A percentile compares a stretch with the other conserved stretches of the same genome.
These are phyloP conservation scores for Cutaneotrichosporon arboriforme DNA, from an alignment of 1,284 basidiomycete species.

Conservation along the genomic window DNA sequence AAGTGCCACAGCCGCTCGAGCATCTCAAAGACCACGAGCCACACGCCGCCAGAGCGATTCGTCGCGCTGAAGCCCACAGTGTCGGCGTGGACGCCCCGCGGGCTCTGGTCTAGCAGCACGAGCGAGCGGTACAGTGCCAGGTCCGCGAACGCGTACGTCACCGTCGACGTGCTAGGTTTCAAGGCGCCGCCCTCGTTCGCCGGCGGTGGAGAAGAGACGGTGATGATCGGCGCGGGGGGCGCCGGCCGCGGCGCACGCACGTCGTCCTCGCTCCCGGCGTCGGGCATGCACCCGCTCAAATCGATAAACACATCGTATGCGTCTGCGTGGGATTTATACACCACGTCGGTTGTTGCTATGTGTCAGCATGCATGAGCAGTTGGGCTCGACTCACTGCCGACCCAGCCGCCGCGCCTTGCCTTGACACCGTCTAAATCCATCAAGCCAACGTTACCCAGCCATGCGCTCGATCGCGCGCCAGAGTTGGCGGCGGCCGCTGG, in stretches of 20 bases:
- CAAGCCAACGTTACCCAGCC: conserved; percentile 40
- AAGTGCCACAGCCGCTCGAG: conserved; percentile 32
- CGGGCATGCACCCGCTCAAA: conserved; percentile 25
- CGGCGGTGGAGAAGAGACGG: conserved; percentile 1
- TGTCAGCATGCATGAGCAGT: background rate
- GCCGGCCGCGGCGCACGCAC: conserved; percentile 11
- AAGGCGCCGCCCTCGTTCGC: background rate
- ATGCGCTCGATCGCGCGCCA: conserved; percentile 17
- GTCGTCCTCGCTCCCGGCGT: conserved; percentile 10
- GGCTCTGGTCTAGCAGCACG: conserved; percentile 29
- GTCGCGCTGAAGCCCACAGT: conserved; percentile 16
- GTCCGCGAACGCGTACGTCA: conserved; percentile 37
- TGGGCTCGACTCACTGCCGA: conserved; percentile 41
- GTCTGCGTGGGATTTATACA: conserved; percentile 34
- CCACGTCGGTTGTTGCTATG: conserved; percentile 41
- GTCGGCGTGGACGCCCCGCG: conserved; percentile 23
- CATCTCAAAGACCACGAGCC: conserved; percentile 39
- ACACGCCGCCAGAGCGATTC: conserved; percentile 24
- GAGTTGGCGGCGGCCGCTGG: conserved; percentile 17
- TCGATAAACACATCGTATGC: conserved; percentile 43
- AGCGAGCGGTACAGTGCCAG: conserved; percentile 39
- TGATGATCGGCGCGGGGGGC: conserved; percentile 1
- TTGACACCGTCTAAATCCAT: conserved; percentile 38
- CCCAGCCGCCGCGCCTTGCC: conserved; percentile 32
- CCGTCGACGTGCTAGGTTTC: conserved; percentile 3